Evolutionary conservation across 1,284 basidiomycete species (phyloP).

Genomic region (Coniferiporia weirii): DNA sequence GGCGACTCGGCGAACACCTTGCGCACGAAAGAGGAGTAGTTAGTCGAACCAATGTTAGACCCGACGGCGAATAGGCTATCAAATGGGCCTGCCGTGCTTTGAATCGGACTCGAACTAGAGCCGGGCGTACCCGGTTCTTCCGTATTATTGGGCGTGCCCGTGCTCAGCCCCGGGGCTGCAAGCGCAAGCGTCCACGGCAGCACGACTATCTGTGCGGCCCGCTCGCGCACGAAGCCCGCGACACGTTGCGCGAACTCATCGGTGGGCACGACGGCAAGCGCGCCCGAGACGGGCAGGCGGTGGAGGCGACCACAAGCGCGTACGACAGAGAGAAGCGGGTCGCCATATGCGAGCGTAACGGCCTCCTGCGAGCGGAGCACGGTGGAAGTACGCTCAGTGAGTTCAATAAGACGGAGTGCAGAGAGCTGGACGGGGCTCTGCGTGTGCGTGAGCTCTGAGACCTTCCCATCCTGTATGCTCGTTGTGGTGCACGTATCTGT

Average conservation of each 20-base stretch:
- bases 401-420: conserved; percentile 82
- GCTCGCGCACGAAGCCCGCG: conserved; percentile 54
- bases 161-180: background rate
- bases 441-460: background rate
- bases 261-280: conserved; percentile 60
- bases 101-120: background rate
- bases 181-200: conserved; percentile 60
- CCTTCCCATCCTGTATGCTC: conserved; percentile 23
- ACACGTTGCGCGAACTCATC: conserved; percentile 71
- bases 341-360: conserved; percentile 64
- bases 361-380: conserved; percentile 77
- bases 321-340: conserved; percentile 79
- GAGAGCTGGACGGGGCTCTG: conserved; percentile 44
- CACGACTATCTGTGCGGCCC: conserved; percentile 69
- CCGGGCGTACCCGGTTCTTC: background rate
- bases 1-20: conserved; percentile 66
- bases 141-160: conserved; percentile 18
- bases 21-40: conserved; percentile 78
- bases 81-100: conserved; percentile 27
- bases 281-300: conserved; percentile 59
- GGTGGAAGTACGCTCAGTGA: conserved; percentile 82
- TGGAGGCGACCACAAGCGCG: conserved; percentile 77
- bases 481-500: conserved; percentile 1
- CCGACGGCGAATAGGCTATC: conserved; percentile 5
- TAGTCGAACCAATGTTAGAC: conserved; percentile 31